Percentiles rank a stretch among this genome's conserved stretches.
Evolutionary conservation across 202 grass and related monocot species (phyloP).

Genomic region (Saccharum hybrid): DNA sequence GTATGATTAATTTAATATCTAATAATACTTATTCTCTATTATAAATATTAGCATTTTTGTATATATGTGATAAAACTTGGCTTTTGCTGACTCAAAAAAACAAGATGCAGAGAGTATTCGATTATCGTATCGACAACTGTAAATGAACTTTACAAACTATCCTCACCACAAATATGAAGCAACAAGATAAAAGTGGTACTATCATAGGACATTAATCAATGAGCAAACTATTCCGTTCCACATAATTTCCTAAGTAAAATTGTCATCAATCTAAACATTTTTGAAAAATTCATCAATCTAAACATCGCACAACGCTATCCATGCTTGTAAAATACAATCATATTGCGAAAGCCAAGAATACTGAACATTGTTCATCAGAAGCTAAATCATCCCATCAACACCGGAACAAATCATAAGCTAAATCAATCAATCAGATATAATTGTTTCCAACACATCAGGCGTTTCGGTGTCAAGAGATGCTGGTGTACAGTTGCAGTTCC

Average conservation of each 20-base stretch:
- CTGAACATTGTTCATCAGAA: neutral
- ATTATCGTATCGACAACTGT: neutral
- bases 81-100: too few species aligned
- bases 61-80: too few species aligned
- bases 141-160: neutral
- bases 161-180: neutral
- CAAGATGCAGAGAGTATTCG: too few species aligned
- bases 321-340: neutral
- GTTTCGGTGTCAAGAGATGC: constrained; percentile 13
- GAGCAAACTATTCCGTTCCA: neutral
- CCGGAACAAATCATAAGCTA: constrained; percentile 1
- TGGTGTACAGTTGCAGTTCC: constrained; percentile 35
- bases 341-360: neutral
- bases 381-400: neutral
- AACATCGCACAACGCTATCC: neutral
- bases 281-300: neutral
- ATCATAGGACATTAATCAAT: neutral
- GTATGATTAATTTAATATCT: too few species aligned
- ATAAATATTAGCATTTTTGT: too few species aligned
- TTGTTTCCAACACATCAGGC: constrained; percentile 31
- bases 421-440: constrained; percentile 13
- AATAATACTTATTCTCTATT: too few species aligned
- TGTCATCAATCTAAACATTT: neutral
- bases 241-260: neutral
- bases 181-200: too few species aligned